Evolutionary conservation across 192 early-diverging fungal species (phyloP).

Genomic region (Podila verticillata): DNA sequence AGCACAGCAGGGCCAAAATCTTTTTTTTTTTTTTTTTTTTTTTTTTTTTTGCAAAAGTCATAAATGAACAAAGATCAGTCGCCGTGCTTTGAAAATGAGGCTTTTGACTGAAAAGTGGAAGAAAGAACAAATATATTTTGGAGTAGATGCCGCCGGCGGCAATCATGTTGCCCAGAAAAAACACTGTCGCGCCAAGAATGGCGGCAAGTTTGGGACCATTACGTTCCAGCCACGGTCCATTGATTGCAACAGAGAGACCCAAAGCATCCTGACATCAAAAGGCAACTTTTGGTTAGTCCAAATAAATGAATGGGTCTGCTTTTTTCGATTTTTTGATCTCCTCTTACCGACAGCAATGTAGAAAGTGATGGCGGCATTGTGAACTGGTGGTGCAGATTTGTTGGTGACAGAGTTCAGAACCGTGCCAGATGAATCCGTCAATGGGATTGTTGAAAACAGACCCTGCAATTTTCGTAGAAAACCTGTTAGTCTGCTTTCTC

Average conservation of each 20-base stretch:
- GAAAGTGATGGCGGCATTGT: constrained; percentile 66
- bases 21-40: constrained; percentile 29
- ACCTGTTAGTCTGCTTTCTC: neutral
- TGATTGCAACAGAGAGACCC: constrained; percentile 66
- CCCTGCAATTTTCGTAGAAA: constrained; percentile 45
- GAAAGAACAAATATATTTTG: too few species aligned
- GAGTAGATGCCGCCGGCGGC: constrained; percentile 64
- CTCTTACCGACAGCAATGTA: constrained; percentile 64
- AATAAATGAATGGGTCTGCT: too few species aligned
- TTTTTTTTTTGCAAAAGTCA: neutral
- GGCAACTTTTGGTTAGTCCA: constrained; percentile 53
- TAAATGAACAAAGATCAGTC: too few species aligned
- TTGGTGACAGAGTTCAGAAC: constrained; percentile 16
- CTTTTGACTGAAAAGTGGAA: too few species aligned
- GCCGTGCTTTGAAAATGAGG: too few species aligned
- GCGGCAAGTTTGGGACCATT: constrained; percentile 62
- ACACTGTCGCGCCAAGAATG: constrained; percentile 57
- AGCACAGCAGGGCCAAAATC: constrained; percentile 67
- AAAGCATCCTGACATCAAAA: too few species aligned
- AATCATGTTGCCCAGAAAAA: constrained; percentile 66
- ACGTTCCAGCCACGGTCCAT: constrained; percentile 70
- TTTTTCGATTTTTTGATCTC: too few species aligned
- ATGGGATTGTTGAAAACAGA: constrained; percentile 72
- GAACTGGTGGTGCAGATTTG: constrained; percentile 48
- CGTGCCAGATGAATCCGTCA: constrained; percentile 53